Conservation (phyloP, 2,329 filamentous ascomycete genomes). For the Apiospora kogelbergensis region DNA sequence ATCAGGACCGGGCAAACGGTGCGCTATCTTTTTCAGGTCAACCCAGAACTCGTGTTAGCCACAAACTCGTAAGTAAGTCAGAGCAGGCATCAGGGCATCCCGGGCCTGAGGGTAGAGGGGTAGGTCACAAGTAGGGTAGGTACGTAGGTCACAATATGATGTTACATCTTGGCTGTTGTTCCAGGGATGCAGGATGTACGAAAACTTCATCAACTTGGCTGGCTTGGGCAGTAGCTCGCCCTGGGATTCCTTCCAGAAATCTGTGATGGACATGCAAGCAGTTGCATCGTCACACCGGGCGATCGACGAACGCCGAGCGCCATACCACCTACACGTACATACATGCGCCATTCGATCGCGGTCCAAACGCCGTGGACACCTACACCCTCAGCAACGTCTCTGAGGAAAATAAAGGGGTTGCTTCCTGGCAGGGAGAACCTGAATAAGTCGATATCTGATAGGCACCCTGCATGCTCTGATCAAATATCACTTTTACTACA, state of each 20-base stretch:
- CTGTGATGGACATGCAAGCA: background rate
- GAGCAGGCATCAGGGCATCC: background rate
- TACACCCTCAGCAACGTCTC: background rate
- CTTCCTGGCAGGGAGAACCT: background rate
- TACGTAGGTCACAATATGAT: background rate
- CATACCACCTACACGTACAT: too few relatives aligned
- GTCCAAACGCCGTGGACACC: background rate
- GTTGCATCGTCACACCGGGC: background rate
- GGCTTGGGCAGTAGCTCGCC: background rate
- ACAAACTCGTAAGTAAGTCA: background rate
- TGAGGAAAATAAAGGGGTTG: background rate
- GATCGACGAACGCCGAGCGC: background rate
- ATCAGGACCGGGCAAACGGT: background rate
- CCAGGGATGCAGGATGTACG: background rate
- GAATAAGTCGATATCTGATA: background rate
- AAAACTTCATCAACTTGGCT: background rate
- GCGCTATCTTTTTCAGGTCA: background rate
- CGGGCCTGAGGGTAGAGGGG: too few relatives aligned
- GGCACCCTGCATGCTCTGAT: background rate
- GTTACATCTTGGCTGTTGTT: background rate
- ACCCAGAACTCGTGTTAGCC: background rate
- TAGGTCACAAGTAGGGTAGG: background rate
- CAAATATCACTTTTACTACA: background rate
- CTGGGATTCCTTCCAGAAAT: background rate
- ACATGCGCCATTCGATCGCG: constrained; percentile 1